A percentile compares a stretch with the other conserved stretches of the same genome.
These are phyloP conservation scores for Yarrowia hollandica DNA, from an alignment of 805 yeast species.

Conservation along the genomic window DNA sequence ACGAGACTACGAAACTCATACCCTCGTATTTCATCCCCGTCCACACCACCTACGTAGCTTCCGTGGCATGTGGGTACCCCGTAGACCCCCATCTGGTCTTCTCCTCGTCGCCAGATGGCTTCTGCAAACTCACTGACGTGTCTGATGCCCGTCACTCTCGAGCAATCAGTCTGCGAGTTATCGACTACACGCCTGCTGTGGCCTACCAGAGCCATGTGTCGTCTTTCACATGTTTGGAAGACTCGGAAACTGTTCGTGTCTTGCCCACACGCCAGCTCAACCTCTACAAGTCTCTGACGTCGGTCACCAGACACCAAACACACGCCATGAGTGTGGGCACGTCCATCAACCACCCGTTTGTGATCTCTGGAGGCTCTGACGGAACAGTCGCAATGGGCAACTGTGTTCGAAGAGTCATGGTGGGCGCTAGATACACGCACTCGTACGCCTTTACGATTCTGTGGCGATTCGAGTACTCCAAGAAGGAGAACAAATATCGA, in stretches of 20 bases:
- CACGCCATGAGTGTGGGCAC: slow-evolving; percentile 46
- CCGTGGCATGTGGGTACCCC: slow-evolving; percentile 5
- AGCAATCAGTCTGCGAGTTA: slow-evolving; percentile 36
- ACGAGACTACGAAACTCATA: slow-evolving; percentile 11
- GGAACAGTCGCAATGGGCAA: slow-evolving; percentile 50
- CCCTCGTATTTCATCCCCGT: slow-evolving; percentile 10
- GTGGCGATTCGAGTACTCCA: slow-evolving; percentile 46
- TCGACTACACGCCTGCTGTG: slow-evolving; percentile 39
- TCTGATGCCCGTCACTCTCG: slow-evolving; percentile 30
- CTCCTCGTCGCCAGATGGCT: slow-evolving; percentile 24
- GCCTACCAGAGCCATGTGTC: slow-evolving; percentile 36
- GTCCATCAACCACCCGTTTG: slow-evolving; percentile 50
- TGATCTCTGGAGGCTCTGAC: slow-evolving; percentile 52
- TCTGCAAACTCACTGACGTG: slow-evolving; percentile 14
- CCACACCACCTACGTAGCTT: slow-evolving; percentile 12
- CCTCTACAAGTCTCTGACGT: slow-evolving; percentile 37
- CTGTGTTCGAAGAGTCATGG: slow-evolving; percentile 40
- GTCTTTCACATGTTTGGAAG: slow-evolving; percentile 48
- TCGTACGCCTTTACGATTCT: slow-evolving; percentile 34
- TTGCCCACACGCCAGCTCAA: slow-evolving; percentile 44
- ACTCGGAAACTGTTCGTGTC: slow-evolving; percentile 43
- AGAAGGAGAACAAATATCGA: slow-evolving; percentile 42
- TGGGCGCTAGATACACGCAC: slow-evolving; percentile 35
- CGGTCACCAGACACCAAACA: slow-evolving; percentile 46
- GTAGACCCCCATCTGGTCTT: not conserved